Evolutionary conservation across 352 stramenopile genomes (phyloP), one percentile per base, ranked within the genome.

Genomic region (Globisporangium orthogonon): DNA sequence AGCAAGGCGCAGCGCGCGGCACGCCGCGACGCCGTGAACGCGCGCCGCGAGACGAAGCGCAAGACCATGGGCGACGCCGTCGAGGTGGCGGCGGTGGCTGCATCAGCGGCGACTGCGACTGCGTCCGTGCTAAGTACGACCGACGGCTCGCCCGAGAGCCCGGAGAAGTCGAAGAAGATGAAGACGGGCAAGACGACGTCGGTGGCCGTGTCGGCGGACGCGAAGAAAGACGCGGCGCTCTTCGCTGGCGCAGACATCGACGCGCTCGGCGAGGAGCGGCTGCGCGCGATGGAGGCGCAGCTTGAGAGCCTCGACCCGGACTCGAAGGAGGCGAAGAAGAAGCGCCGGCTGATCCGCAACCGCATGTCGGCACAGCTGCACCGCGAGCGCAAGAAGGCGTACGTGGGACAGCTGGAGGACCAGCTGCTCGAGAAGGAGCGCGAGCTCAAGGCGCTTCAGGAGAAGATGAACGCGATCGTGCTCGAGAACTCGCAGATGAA

Each of bases 301-400:
- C 67, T 94, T 17, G 78, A 92, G 61, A 84, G 79, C 50, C 65
- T 94, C 47, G 83, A 94, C 51, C 81, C 85, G 7, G 85, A 94
- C 62, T 94, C 85, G 56, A 94, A 94, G 56, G 85, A 94, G 56
- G 83, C 85, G 53, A 94, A 94, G 77, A 94, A 94, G 73, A 94
- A 94, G 69, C 82, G 85, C 23, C 80, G 85, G 6, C 60, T 94
- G 6, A 94, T 94, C 46, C 85, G 85, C 47, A 94, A 94, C 62
- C 85, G 85, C 70, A 94, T 94, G 85, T 92, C 82, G 54, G 85
- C 85, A 17, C 85, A 94, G 59, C 74, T 94, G 39, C 85, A 94
- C 58, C 82, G 85, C 29, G 85, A 94, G 58, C 85, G 85, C 57
- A 94, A 94, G 69, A 94, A 94, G 63, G 85, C 85, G 29, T 94